Conservation (phyloP, 225 moss, liverwort and hornwort genomes). For the Climacium dendroides region DNA sequence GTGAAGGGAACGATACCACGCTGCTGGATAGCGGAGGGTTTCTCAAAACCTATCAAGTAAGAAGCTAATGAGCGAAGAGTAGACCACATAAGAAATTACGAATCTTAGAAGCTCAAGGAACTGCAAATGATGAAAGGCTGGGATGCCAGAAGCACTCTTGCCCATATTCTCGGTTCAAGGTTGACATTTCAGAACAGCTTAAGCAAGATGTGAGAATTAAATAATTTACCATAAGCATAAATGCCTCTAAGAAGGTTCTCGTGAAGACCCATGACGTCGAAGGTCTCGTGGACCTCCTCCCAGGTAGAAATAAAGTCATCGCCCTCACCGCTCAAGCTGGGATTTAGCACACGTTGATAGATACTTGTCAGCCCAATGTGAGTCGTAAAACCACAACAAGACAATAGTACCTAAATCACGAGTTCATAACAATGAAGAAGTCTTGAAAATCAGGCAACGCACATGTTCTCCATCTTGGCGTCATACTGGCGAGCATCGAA, state of each 20-base stretch:
- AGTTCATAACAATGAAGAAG: background rate
- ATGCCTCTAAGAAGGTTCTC: constrained; percentile 64
- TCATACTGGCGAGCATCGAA: constrained; percentile 81
- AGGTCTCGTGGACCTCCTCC: constrained; percentile 74
- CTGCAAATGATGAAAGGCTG: background rate
- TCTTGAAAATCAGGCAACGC: background rate
- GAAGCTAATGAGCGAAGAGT: background rate
- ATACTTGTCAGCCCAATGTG: background rate
- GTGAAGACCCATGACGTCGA: constrained; percentile 59
- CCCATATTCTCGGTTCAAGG: background rate
- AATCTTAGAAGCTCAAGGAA: background rate
- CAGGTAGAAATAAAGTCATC: constrained; percentile 67
- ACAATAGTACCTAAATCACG: background rate
- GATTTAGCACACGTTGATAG: background rate
- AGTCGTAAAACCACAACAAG: background rate
- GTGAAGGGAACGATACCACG: constrained; percentile 63
- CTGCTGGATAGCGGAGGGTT: constrained; percentile 65
- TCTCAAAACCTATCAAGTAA: constrained; percentile 45
- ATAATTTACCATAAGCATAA: constrained; percentile 44
- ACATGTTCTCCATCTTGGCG: constrained; percentile 80
- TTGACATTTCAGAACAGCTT: background rate
- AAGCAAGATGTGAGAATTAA: background rate
- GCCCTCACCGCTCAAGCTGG: constrained; percentile 54
- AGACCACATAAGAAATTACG: background rate
- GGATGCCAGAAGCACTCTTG: background rate